These are phyloP conservation scores for Lipomyces japonicus DNA, from an alignment of 805 yeast species.

Conservation along the genomic window DNA sequence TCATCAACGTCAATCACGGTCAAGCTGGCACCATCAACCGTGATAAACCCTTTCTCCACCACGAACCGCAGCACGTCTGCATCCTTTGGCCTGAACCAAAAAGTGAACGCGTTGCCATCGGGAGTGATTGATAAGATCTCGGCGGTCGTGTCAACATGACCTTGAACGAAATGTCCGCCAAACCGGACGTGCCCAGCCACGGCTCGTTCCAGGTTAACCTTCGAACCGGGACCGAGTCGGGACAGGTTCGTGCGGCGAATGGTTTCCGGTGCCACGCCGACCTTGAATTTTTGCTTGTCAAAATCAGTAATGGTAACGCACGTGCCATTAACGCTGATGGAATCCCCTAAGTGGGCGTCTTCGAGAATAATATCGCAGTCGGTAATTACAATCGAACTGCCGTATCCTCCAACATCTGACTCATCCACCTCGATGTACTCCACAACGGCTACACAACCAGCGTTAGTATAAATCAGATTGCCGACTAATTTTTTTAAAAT, in stretches of 20 bases:
- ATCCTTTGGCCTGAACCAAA: constrained; percentile 58
- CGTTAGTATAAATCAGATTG: constrained; percentile 33
- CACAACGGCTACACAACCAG: constrained; percentile 38
- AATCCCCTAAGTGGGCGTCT: constrained; percentile 91
- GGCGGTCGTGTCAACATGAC: constrained; percentile 92
- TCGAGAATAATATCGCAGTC: constrained; percentile 59
- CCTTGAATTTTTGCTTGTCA: constrained; percentile 59
- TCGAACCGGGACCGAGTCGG: constrained; percentile 50
- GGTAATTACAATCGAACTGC: constrained; percentile 64
- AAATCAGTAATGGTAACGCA: constrained; percentile 92
- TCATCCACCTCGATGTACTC: constrained; percentile 48
- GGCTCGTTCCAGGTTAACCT: constrained; percentile 90
- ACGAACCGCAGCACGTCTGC: constrained; percentile 58
- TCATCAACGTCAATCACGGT: constrained; percentile 81
- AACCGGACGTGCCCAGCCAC: constrained; percentile 75
- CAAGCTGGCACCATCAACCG: constrained; percentile 88
- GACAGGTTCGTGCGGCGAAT: constrained; percentile 76
- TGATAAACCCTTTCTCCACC: constrained; percentile 92
- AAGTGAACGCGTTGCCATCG: constrained; percentile 73
- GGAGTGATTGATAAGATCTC: constrained; percentile 48
- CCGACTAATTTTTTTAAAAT: constrained; percentile 21
- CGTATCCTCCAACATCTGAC: constrained; percentile 61
- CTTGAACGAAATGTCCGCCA: constrained; percentile 98
- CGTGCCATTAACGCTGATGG: constrained; percentile 83
- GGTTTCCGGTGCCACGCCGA: constrained; percentile 92